These are phyloP conservation scores for Rubroboletus pulcherrimus DNA, from an alignment of 768 basidiomycete genomes.

Conservation along the genomic window DNA sequence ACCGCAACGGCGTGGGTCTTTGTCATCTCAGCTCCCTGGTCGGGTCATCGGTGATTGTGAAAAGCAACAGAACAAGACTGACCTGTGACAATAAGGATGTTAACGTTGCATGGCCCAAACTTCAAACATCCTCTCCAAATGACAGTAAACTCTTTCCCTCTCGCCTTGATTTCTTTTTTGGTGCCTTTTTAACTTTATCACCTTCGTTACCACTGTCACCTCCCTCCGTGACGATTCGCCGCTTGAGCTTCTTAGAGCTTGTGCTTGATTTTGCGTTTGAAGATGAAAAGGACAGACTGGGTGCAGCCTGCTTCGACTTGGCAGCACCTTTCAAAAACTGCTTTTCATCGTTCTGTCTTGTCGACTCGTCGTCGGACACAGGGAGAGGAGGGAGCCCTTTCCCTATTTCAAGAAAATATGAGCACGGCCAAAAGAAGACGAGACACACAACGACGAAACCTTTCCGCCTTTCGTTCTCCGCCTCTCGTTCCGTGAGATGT, in stretches of 20 bases:
- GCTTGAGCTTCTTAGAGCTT: conserved; percentile 29
- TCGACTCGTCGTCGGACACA: conserved; percentile 30
- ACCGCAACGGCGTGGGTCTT: background rate
- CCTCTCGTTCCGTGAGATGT: conserved; percentile 77
- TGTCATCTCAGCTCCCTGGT: background rate
- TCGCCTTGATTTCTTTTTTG: conserved; percentile 57
- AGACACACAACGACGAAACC: conserved; percentile 40
- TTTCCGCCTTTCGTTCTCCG: conserved; percentile 69
- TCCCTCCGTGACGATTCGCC: conserved; percentile 35
- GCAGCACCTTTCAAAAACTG: conserved; percentile 14
- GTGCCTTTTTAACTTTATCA: conserved; percentile 21
- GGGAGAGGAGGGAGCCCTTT: conserved; percentile 58
- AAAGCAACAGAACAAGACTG: background rate
- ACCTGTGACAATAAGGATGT: background rate
- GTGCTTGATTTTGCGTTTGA: conserved; percentile 23
- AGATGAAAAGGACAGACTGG: conserved; percentile 41
- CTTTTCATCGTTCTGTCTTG: conserved; percentile 29
- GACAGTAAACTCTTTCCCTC: conserved; percentile 37
- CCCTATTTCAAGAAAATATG: conserved; percentile 36
- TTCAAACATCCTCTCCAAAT: conserved; percentile 33
- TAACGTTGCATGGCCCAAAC: background rate
- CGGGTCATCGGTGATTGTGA: background rate
- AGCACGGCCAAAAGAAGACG: background rate
- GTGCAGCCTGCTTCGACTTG: conserved; percentile 20
- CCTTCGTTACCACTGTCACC: conserved; percentile 27